Conservation (phyloP, 2,329 filamentous ascomycete species). For the Stylonectria norvegica region DNA sequence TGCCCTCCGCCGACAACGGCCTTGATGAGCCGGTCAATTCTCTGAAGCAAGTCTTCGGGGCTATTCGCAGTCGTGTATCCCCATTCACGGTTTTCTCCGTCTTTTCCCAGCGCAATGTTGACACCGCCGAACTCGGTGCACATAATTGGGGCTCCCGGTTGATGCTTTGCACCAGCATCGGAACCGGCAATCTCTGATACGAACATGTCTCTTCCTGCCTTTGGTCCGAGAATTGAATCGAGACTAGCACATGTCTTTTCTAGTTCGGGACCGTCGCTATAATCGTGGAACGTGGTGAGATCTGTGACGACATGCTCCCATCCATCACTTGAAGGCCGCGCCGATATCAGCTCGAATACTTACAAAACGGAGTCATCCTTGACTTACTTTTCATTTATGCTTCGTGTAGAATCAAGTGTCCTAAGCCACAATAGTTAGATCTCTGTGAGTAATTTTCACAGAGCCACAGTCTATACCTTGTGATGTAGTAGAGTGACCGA, state of each 20-base stretch:
- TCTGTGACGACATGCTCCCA: conserved; percentile 67
- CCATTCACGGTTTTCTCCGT: conserved; percentile 53
- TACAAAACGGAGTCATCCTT: not conserved
- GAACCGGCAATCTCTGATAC: conserved; percentile 39
- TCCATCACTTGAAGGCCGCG: conserved; percentile 49
- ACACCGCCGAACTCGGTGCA: conserved; percentile 68
- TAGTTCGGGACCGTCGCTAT: conserved; percentile 55
- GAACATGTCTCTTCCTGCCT: conserved; percentile 54
- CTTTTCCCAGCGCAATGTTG: conserved; percentile 55
- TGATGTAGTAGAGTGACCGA: conserved; percentile 59
- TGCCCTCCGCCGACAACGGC: conserved; percentile 55
- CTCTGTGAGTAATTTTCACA: conserved; percentile 6
- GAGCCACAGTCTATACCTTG: conserved; percentile 45
- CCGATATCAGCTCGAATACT: not conserved
- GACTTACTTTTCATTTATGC: conserved; percentile 60
- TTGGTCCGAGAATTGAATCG: conserved; percentile 50
- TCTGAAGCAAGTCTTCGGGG: conserved; percentile 54
- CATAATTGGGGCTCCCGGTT: conserved; percentile 55
- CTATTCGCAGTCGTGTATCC: conserved; percentile 65
- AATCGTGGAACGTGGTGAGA: conserved; percentile 66
- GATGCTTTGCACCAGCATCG: conserved; percentile 51
- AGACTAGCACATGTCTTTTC: conserved; percentile 52
- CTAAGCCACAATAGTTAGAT: too few relatives aligned
- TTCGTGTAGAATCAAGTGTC: conserved; percentile 58
- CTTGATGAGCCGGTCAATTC: conserved; percentile 57